Base-by-base conservation (phyloP, 2,329 filamentous ascomycete species). In the Verticillium nonalfalfae region DNA sequence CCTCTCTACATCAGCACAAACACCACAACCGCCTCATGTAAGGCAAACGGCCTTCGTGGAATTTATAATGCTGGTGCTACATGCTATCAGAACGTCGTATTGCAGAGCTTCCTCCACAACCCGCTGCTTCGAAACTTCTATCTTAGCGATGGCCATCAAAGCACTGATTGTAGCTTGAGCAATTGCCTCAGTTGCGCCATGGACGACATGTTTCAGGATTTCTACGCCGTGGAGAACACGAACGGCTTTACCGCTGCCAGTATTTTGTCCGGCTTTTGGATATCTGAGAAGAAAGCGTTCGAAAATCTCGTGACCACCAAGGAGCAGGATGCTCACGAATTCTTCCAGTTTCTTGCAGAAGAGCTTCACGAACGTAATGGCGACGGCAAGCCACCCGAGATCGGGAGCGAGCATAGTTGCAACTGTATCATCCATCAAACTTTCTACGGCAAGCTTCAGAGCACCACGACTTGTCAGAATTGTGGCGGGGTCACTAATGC, bases 1-100 rank as follows among this genome's bases (percentile, higher is more conserved):
- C 86, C 91, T 61, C 82, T 86, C 60, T 93, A 91, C 68, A 89
- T 97, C 65, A 84, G 87, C 50, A 82, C 82, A 63, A 96, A 97
- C 71, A 93, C 93, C 13, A 88, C 85, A 34, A 85, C 87, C 61
- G 88, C 91, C 7, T 90, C 92, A 13, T 97, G 94, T 72, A 87
- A 91, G 61, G 93, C 92, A 18, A 93, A 90, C 67, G 94, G 95
- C 10, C 85, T 97, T 45, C 87, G 95, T 39, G 94, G 94, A 36
- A 89, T 99, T 63, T 97, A 96, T 76, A 99, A 98, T 71, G 94
- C 97, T 73, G 95, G 94, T n/a, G 93, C 96, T 62, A 98, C 95
- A 11, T 99, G 94, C 78, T 99, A 97, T 76, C 94, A 98, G 83
- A 96, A 95, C 68, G 94, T 97, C 35, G 93, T 98, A 57, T 81